A percentile compares a stretch with the other conserved stretches of the same genome.
These are phyloP conservation scores for Morella rubra DNA, from an alignment of 306 rosid species.

Conservation along the genomic window DNA sequence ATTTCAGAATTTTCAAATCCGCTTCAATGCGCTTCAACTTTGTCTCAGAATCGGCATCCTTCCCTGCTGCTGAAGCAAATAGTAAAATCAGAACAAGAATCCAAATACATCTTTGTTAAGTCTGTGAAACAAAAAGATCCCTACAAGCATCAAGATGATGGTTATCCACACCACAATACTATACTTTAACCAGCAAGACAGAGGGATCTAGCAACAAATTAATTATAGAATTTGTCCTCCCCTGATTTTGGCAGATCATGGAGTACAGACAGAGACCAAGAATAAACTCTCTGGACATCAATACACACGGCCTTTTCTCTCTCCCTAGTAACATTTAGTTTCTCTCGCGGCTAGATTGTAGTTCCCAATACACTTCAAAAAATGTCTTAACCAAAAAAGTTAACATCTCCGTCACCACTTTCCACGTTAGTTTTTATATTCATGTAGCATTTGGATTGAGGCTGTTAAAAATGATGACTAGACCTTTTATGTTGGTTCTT, in stretches of 20 bases:
- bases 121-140: background rate
- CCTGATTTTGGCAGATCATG: background rate
- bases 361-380: background rate
- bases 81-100: conserved; percentile 4
- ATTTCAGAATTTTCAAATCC: conserved; percentile 81
- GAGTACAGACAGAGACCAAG: background rate
- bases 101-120: background rate
- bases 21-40: conserved; percentile 85
- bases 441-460: too few relatives aligned
- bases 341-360: background rate
- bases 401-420: too few relatives aligned
- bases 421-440: too few relatives aligned
- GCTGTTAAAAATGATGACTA: too few relatives aligned
- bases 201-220: background rate
- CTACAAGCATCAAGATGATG: background rate
- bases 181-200: background rate
- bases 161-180: background rate
- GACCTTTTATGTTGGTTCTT: too few relatives aligned
- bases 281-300: background rate
- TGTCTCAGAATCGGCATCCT: conserved; percentile 54
- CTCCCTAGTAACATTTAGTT: background rate
- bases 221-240: background rate
- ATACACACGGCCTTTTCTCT: background rate
- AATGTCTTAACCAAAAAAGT: too few relatives aligned
- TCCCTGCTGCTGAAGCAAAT: conserved; percentile 45